Evolutionary conservation across 495 filamentous ascomycete genomes (phyloP).

Genomic region (Talaromyces liani): DNA sequence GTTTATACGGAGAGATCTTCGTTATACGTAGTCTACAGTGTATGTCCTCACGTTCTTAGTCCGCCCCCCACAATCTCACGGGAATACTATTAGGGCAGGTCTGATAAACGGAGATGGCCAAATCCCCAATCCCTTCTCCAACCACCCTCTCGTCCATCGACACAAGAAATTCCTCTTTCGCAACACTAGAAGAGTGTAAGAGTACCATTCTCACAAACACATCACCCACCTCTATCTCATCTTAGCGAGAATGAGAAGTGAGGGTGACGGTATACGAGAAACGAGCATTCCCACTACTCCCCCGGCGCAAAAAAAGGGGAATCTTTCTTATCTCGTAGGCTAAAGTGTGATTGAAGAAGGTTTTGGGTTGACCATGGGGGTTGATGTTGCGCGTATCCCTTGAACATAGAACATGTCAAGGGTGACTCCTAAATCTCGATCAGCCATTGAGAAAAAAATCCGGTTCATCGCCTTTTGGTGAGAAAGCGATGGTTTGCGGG

Average conservation of each 20-base stretch:
- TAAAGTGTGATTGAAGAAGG: background rate
- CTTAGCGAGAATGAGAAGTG: background rate
- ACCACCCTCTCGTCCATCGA: background rate
- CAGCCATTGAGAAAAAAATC: too few species aligned
- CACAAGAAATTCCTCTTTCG: background rate
- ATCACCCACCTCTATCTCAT: background rate
- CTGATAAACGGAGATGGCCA: slow-evolving; percentile 37
- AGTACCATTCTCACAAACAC: background rate
- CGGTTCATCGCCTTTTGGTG: too few species aligned
- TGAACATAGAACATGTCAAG: slow-evolving; percentile 1
- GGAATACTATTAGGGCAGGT: slow-evolving; percentile 34
- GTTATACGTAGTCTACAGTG: background rate
- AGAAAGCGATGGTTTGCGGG: background rate
- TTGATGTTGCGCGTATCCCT: slow-evolving; percentile 37
- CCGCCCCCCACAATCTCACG: slow-evolving; percentile 42
- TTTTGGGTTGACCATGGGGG: background rate
- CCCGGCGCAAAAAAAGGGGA: background rate
- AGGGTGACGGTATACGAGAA: slow-evolving; percentile 22
- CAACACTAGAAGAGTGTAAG: background rate
- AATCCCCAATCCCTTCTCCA: background rate
- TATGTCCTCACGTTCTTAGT: slow-evolving; percentile 47
- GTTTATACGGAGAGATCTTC: too few species aligned
- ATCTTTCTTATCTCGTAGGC: background rate
- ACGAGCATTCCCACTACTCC: background rate
- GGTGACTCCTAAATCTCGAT: slow-evolving; percentile 14